Evolutionary conservation across 1,139 yeast species (phyloP).

Genomic region (Taphrina betulina): DNA sequence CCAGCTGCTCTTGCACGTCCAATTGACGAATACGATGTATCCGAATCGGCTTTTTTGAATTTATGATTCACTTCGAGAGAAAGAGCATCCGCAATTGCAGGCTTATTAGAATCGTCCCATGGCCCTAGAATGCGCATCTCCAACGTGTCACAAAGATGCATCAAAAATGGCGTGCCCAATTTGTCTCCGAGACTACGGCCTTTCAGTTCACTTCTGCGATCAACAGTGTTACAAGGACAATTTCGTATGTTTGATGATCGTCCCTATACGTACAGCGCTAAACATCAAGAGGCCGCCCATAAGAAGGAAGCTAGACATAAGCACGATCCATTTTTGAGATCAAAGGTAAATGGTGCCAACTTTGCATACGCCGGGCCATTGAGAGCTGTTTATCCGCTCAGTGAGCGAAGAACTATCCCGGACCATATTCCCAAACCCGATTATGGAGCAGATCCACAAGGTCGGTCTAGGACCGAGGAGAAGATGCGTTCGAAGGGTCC

Average conservation of each 20-base stretch:
- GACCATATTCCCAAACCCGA: conserved; percentile 74
- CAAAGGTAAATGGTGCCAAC: background rate
- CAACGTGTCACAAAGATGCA: conserved; percentile 80
- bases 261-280: too few species aligned
- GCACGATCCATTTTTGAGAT: conserved; percentile 76
- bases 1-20: too few species aligned
- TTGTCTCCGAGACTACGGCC: conserved; percentile 70
- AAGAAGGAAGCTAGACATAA: conserved; percentile 26
- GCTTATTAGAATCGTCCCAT: too few species aligned
- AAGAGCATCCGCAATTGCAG: too few species aligned
- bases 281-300: conserved; percentile 18
- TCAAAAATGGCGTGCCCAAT: conserved; percentile 81
- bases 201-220: conserved; percentile 65
- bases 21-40: too few species aligned
- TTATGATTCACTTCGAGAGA: too few species aligned
- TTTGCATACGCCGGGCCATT: conserved; percentile 70
- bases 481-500: conserved; percentile 66
- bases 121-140: conserved; percentile 26
- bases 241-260: conserved; percentile 19
- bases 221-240: conserved; percentile 70
- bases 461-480: conserved; percentile 77
- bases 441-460: conserved; percentile 62
- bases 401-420: conserved; percentile 69
- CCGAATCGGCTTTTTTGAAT: too few species aligned
- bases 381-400: conserved; percentile 77